A percentile compares a stretch with the other conserved stretches of the same genome.
These are phyloP conservation scores for Psidium friedrichsthalianum DNA, from an alignment of 345 rosid genomes.

Conservation along the genomic window DNA sequence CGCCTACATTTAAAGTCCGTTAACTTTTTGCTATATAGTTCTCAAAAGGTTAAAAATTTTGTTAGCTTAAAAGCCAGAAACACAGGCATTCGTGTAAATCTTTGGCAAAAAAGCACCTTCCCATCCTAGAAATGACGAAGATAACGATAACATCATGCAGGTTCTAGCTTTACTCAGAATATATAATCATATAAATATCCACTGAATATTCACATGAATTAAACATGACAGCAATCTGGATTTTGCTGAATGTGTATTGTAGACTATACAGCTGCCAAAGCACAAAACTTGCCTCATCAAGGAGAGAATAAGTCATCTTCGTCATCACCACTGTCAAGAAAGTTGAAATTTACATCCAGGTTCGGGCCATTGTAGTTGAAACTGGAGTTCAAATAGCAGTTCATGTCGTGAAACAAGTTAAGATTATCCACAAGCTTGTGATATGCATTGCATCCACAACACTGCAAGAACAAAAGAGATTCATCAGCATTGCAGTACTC, in stretches of 20 bases:
- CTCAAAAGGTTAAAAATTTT: not conserved
- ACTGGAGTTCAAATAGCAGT: constrained; percentile 60
- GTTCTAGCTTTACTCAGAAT: not conserved
- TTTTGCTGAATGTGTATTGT: not conserved
- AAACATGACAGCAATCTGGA: not conserved
- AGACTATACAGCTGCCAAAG: not conserved
- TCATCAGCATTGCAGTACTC: not conserved
- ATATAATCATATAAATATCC: not conserved
- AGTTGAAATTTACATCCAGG: constrained; percentile 58
- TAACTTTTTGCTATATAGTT: not conserved
- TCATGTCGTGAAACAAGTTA: constrained; percentile 86
- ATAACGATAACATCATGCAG: not conserved
- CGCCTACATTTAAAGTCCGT: not conserved
- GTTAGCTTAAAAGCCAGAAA: not conserved
- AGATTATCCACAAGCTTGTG: constrained; percentile 93
- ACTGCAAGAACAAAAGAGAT: constrained; percentile 22
- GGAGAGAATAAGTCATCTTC: constrained; percentile 21
- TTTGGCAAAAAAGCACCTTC: not conserved
- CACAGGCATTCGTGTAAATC: not conserved
- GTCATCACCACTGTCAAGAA: constrained; percentile 29
- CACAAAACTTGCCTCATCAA: constrained; percentile 15
- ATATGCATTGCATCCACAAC: constrained; percentile 88
- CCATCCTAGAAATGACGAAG: not conserved
- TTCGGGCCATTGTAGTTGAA: constrained; percentile 44
- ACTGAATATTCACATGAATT: not conserved